Base-by-base conservation (phyloP, 2,329 filamentous ascomycete genomes). In the Aschersonia sp. region DNA sequence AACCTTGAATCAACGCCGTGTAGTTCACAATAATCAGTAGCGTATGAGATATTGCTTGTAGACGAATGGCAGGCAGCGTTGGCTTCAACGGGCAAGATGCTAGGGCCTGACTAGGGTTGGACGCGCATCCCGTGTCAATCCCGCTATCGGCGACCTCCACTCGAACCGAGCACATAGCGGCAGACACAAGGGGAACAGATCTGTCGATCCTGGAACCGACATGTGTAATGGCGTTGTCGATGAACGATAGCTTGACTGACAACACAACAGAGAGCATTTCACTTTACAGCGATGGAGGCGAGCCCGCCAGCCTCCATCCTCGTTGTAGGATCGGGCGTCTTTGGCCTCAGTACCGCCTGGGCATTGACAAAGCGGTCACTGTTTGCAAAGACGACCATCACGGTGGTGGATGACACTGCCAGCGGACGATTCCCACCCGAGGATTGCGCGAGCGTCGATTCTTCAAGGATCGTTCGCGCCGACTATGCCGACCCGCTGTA, bases 401-500 rank as follows among this genome's bases (percentile, higher is more conserved):
- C 77, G 12, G 56, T 84, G 46, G 63, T 84, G 49, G 75, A 84
- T 61, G 69, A 77, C 48, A 45, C 50, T 12, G 72, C 70, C 4
- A 62, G 68, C 2, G 64, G 65, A 30, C 73, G 82, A 40, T 81
- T 82, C 57, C 79, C 79, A 2, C 70, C 77, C 5, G 65, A 70
- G 43, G 78, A 84, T 56, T 71, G 72, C 49, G 73, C 78, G 46
- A 79, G 74, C 53, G 72, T 82, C 57, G 80, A 84, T 64, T 72
- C 71, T 4, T 82, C 78, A 10, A 75, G 80, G 54, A 80, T 83
- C 55, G 71, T 84, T 53, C 73, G 80, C 49, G 67, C 77, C 46
- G 91, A 97, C 71, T 97, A 97, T 60, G 82, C 85, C 4, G 81
- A 91, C 59, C 68, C 77, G 0, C 76, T 81, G 29, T 97, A 97